phyloP scores from a whole-genome alignment of 306 rosid genomes.

The Glycine soja region DNA sequence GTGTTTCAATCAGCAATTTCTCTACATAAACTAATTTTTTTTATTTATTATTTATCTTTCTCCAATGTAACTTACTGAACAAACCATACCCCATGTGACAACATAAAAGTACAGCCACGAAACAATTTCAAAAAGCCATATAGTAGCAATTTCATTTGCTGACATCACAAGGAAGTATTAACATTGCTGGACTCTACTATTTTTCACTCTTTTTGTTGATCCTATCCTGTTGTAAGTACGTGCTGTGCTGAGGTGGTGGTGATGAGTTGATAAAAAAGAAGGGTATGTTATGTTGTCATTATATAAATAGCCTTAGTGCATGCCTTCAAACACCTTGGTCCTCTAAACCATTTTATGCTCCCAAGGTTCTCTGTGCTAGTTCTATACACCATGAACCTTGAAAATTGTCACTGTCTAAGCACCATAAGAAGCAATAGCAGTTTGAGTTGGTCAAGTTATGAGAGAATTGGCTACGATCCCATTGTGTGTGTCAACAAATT shows the following conservation, averaged over 20 bases:
- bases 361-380: conserved; percentile 15
- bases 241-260: conserved; percentile 42
- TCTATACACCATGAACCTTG: conserved; percentile 51
- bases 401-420: conserved; percentile 46
- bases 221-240: conserved; percentile 32
- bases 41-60: neutral
- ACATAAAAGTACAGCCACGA: conserved; percentile 10
- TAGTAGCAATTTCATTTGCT: conserved; percentile 18
- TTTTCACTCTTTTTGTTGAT: conserved; percentile 6
- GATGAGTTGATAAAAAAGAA: neutral
- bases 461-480: conserved; percentile 49
- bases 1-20: conserved; percentile 2
- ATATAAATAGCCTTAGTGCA: conserved; percentile 35
- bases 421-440: conserved; percentile 30
- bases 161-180: conserved; percentile 25
- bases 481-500: conserved; percentile 43
- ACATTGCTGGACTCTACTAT: neutral
- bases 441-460: conserved; percentile 29
- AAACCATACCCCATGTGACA: conserved; percentile 36
- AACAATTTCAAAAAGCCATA: neutral
- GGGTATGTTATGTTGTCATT: neutral
- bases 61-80: neutral
- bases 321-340: conserved; percentile 43
- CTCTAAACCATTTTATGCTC: conserved; percentile 33
- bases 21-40: neutral